phyloP scores from a whole-genome alignment of 192 early-diverging fungal species.

The Coemansia sp. region DNA sequence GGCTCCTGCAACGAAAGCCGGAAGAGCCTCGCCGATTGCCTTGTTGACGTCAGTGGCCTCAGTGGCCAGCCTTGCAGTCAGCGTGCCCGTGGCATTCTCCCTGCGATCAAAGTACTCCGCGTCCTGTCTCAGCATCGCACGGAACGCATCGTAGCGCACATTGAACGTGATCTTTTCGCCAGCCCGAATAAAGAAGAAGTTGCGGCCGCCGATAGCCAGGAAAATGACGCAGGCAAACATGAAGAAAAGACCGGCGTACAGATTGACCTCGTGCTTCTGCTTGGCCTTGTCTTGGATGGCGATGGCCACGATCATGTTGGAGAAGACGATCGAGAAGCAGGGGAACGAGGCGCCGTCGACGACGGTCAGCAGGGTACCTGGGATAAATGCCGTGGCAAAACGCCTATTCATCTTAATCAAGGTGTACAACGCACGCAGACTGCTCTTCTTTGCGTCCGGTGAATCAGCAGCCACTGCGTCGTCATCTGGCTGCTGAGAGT shows the following conservation, averaged over 20 bases:
- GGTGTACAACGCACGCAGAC: conserved; percentile 16
- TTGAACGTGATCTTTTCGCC: conserved; percentile 71
- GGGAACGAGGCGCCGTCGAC: conserved; percentile 76
- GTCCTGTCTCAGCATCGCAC: conserved; percentile 78
- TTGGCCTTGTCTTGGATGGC: conserved; percentile 17
- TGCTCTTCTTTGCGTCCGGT: conserved; percentile 18
- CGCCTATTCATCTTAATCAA: conserved; percentile 46
- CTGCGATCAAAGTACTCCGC: conserved; percentile 85
- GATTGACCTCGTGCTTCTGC: conserved; percentile 43
- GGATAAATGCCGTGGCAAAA: conserved; percentile 41
- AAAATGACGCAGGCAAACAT: conserved; percentile 61
- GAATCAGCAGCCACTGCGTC: no score
- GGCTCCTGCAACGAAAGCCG: conserved; percentile 23
- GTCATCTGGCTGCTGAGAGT: no score
- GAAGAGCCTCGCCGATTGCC: conserved; percentile 44
- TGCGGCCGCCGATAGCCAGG: conserved; percentile 53
- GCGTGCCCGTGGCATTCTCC: conserved; percentile 70
- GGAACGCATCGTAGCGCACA: conserved; percentile 65
- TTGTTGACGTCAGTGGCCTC: conserved; percentile 72
- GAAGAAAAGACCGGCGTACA: conserved; percentile 61
- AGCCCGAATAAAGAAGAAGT: conserved; percentile 60
- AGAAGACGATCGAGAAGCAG: conserved; percentile 70
- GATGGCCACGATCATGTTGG: conserved; percentile 44
- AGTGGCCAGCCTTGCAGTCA: conserved; percentile 77
- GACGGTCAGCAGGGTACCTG: conserved; percentile 61